Evolutionary conservation across 2,329 filamentous ascomycete species (phyloP).

Genomic region (Arachnopeziza araneosa): DNA sequence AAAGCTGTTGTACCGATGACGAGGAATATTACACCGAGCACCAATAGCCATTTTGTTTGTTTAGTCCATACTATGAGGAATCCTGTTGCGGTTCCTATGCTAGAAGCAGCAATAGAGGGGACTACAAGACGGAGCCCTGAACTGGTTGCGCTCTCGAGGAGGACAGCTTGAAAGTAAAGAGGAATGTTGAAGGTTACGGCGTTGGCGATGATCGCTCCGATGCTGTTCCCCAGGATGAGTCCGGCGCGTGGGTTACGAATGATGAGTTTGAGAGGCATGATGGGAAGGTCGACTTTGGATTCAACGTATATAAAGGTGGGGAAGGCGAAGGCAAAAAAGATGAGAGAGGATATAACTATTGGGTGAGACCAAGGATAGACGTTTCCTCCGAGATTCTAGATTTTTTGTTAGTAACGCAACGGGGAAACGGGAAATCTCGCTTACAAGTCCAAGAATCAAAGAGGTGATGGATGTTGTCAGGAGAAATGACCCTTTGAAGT

Average conservation of each 20-base stretch:
- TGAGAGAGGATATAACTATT: constrained; percentile 47
- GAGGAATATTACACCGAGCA: constrained; percentile 43
- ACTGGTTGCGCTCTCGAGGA: constrained; percentile 61
- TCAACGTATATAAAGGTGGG: constrained; percentile 49
- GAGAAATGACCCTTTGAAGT: constrained; percentile 48
- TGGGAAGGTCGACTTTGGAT: constrained; percentile 44
- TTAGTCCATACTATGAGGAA: constrained; percentile 56
- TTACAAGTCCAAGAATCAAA: constrained; percentile 52
- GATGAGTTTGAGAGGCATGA: constrained; percentile 55
- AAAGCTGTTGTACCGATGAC: constrained; percentile 48
- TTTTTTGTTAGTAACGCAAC: constrained; percentile 6
- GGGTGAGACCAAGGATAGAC: constrained; percentile 58
- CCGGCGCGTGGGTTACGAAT: constrained; percentile 46
- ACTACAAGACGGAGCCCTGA: constrained; percentile 69
- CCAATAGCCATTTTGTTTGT: constrained; percentile 53
- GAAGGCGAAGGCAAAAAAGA: constrained; percentile 42
- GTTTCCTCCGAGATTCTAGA: constrained; percentile 57
- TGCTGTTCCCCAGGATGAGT: constrained; percentile 50
- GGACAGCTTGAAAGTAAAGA: constrained; percentile 71
- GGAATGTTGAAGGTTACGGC: constrained; percentile 59
- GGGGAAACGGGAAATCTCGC: constrained; percentile 14
- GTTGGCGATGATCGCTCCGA: constrained; percentile 47
- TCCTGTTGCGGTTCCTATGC: constrained; percentile 51
- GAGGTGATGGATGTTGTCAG: constrained; percentile 48
- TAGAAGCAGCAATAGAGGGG: constrained; percentile 52